phyloP scores from a whole-genome alignment of 1,284 basidiomycete species.

The Clitocybe nebularis region DNA sequence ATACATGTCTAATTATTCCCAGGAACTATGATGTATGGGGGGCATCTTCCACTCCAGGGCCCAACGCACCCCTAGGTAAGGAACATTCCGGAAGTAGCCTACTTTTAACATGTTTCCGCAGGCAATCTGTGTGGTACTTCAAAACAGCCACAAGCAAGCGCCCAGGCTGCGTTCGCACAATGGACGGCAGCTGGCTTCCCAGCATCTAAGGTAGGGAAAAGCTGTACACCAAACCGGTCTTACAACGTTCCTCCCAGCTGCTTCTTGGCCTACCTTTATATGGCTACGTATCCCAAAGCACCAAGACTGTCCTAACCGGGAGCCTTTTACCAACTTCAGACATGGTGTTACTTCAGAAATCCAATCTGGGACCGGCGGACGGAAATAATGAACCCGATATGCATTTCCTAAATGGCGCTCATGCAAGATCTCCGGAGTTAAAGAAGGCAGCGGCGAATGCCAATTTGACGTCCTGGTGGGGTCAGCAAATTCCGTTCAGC shows the following conservation, averaged over 20 bases:
- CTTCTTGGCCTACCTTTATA: constrained; percentile 71
- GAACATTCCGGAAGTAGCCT: constrained; percentile 41
- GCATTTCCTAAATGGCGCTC: constrained; percentile 34
- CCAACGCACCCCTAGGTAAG: constrained; percentile 69
- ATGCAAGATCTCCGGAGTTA: constrained; percentile 16
- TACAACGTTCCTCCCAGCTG: constrained; percentile 30
- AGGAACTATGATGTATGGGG: constrained; percentile 79
- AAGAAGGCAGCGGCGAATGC: constrained; percentile 16
- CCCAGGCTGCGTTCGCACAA: constrained; percentile 55
- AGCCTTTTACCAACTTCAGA: constrained; percentile 27
- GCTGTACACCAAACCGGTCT: constrained; percentile 4
- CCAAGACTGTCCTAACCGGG: constrained; percentile 30
- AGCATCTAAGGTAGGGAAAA: constrained; percentile 42
- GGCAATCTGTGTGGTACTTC: constrained; percentile 67
- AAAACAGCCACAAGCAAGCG: constrained; percentile 67
- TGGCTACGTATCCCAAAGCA: constrained; percentile 33
- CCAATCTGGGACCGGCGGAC: constrained; percentile 12
- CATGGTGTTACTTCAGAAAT: constrained; percentile 28
- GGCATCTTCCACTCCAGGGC: constrained; percentile 61
- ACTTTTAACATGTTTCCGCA: constrained; percentile 37
- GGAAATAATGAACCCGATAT: constrained; percentile 17
- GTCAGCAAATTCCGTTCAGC: constrained; percentile 58
- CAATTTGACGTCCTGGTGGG: constrained; percentile 34
- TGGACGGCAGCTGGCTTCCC: constrained; percentile 76
- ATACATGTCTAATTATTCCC: constrained; percentile 32